Evolutionary conservation across 1,284 basidiomycete species (phyloP), one percentile per base, ranked within the genome.

Genomic region (Fistulina hepatica): DNA sequence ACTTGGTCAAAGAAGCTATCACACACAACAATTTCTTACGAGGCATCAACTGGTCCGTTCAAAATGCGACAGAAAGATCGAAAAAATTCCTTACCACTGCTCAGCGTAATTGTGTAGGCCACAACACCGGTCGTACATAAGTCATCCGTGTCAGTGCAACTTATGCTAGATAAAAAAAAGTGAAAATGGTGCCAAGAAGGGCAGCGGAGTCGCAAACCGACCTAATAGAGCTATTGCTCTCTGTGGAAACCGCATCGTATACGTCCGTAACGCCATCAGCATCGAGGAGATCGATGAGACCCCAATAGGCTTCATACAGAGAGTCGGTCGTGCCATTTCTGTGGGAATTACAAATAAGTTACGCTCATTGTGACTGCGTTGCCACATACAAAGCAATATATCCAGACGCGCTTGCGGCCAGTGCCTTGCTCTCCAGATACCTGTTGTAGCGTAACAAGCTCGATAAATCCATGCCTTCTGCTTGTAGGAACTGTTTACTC

Each of bases 11-110:
- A 65, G 58, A 65, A 64, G 41, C 59, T 53, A 47, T 46, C 49
- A 53, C 63, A 64, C 51, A 47, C 61, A 51, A 62, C 62, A 42
- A 64, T 60, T n/a, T n/a, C n/a, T n/a, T n/a, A n/a, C n/a, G n/a
- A n/a, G n/a, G n/a, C n/a, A n/a, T n/a, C n/a, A n/a, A n/a, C n/a
- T n/a, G n/a, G n/a, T n/a, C n/a, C n/a, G n/a, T n/a, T n/a, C n/a
- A n/a, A n/a, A n/a, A n/a, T n/a, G n/a, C n/a, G n/a, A n/a, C n/a
- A n/a, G n/a, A n/a, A n/a, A n/a, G n/a, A n/a, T n/a, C n/a, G n/a
- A n/a, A n/a, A n/a, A 19, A 31, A 31, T 48, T 53, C 33, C 31
- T 61, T 59, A 47, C 62, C 59, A 41, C 58, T 61, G 13, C 60
- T 57, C 11, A 59, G 32, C 31, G 55, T 58, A 39, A 57, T 48